These are phyloP conservation scores for Phytophthora fragariae DNA, from an alignment of 352 stramenopile species.

Conservation along the genomic window DNA sequence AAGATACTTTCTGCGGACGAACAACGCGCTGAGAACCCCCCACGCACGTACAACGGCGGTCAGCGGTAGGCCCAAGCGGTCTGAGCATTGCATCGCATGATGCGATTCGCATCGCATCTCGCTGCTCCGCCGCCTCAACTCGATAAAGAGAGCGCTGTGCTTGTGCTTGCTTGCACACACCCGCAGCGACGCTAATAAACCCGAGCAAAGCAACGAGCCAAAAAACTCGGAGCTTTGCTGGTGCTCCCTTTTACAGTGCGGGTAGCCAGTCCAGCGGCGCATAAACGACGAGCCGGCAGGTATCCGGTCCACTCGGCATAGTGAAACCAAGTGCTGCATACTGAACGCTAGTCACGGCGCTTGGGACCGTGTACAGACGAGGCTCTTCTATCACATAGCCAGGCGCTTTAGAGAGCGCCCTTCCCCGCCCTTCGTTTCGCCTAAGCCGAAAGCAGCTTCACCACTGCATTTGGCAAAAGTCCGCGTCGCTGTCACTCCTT, in stretches of 20 bases:
- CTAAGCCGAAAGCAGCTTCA: no score
- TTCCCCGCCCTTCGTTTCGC: conserved; percentile 41
- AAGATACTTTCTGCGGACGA: conserved; percentile 24
- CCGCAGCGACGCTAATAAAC: conserved; percentile 3
- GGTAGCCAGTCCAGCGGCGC: background rate
- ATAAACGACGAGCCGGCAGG: conserved; percentile 2
- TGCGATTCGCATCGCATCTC: conserved; percentile 1
- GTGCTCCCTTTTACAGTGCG: background rate
- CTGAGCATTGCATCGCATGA: no score
- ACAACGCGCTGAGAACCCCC: conserved; percentile 3
- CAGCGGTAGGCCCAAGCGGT: background rate
- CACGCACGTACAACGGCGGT: conserved; percentile 4
- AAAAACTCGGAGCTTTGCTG: background rate
- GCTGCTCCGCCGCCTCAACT: conserved; percentile 7
- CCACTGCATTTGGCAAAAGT: conserved; percentile 39
- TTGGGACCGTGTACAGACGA: conserved; percentile 11
- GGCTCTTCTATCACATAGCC: conserved; percentile 1
- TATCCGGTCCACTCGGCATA: conserved; percentile 24
- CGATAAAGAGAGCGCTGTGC: background rate
- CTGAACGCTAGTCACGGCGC: conserved; percentile 25
- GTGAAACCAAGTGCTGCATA: conserved; percentile 28
- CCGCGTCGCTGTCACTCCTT: background rate
- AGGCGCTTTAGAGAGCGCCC: conserved; percentile 22
- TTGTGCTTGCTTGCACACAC: conserved; percentile 14
- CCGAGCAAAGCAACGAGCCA: background rate